Percentiles rank a stretch among this genome's conserved stretches.
phyloP scores from a whole-genome alignment of 129 eudicot species.

The Heracleum sosnowskyi region DNA sequence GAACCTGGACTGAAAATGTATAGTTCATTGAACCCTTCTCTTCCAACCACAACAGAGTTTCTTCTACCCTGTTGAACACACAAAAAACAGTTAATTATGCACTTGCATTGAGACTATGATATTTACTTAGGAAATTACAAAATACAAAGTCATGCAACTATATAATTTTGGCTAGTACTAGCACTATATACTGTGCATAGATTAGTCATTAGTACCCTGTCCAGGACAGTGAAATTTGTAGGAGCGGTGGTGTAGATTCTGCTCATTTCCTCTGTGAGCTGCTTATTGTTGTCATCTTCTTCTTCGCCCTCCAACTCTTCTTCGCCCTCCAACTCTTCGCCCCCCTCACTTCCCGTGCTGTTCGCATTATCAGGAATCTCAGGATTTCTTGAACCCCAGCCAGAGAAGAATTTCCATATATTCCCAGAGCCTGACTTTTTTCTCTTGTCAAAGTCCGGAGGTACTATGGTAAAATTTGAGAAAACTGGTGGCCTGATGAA shows the following conservation, averaged over 20 bases:
- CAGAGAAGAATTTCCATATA: conserved; percentile 31
- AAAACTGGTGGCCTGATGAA: conserved; percentile 47
- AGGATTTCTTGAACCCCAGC: conserved; percentile 27
- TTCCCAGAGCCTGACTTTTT: conserved; percentile 21
- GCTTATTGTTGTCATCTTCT: conserved; percentile 62
- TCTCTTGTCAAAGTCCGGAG: conserved; percentile 30
- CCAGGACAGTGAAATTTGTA: conserved; percentile 39
- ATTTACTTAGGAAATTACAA: not conserved
- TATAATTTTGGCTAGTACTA: not conserved
- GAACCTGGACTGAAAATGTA: conserved; percentile 90
- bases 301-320: conserved; percentile 68
- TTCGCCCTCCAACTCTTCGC: conserved; percentile 52
- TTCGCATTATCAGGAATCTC: conserved; percentile 4
- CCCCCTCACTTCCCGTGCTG: conserved; percentile 5
- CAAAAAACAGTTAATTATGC: not conserved
- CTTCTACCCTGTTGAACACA: conserved; percentile 54
- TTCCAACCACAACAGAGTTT: conserved; percentile 56
- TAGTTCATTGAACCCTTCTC: conserved; percentile 64
- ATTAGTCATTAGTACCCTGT: conserved; percentile 48
- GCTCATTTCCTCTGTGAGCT: conserved; percentile 55
- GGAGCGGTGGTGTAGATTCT: conserved; percentile 67
- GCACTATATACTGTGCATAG: not conserved
- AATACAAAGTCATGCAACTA: not conserved
- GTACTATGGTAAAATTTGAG: conserved; percentile 52
- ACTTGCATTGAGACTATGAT: not conserved